Evolutionary conservation across 2,329 filamentous ascomycete species (phyloP), one percentile per base, ranked within the genome.

Genomic region (Graphiopsis chlorocephala): DNA sequence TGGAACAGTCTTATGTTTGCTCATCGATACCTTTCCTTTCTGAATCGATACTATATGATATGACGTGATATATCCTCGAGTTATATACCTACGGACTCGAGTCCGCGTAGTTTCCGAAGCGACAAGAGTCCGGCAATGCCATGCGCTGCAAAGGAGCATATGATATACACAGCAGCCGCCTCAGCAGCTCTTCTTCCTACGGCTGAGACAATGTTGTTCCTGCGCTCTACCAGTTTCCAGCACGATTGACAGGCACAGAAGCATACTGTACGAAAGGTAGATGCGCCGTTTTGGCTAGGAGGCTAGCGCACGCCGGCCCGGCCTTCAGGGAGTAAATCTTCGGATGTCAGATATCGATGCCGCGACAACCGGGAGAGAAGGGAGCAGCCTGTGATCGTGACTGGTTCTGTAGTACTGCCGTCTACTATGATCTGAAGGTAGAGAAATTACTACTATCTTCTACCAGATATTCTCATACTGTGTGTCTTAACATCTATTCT

Each of bases 231-330:
- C 12, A 11, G n/a, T 12, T 2, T 1, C 12, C 38, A 20, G n/a
- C 2, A 45, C 3, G 50, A 53, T 53, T 28, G 26, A 53, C 50
- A 53, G 50, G 26, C 3, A 53, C 50, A 29, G n/a, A 28, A n/a
- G 50, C 17, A 11, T 45, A 4, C n/a, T 45, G 38, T 45, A 20
- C 3, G 4, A 23, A 45, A 53, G 26, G 29, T 12, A 53, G 50
- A 29, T 53, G 14, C 25, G 50, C 26, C 29, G 50, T 38, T 52
- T 15, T 23, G 53, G 26, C 53, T 12, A 33, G 28, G 26, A 20
- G n/a, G 31, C 53, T 56, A 56, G 53, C 53, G 53, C 31, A 56
- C 17, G 31, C 53, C 26, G 53, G 53, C 53, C 53, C 53, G 53
- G 23, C 31, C 28, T 23, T 35, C 26, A 35, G 26, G 31, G 52